Evolutionary conservation across 345 rosid species (phyloP).

Genomic region (Melastoma malabathricum): DNA sequence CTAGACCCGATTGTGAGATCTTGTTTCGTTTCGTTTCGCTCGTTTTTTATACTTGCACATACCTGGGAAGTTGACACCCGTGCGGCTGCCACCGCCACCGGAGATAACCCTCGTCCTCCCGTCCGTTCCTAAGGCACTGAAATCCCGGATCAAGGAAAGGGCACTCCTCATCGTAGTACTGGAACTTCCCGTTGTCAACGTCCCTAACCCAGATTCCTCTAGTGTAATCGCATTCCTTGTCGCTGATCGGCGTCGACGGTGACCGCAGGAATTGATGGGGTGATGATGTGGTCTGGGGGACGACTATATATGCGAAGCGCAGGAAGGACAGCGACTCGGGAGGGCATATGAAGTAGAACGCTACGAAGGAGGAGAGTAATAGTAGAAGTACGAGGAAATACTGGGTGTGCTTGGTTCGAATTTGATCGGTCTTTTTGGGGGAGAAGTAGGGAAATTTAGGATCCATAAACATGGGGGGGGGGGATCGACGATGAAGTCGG

Average conservation of each 20-base stretch:
- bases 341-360: slow-evolving; percentile 13
- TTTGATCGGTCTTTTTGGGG: not conserved
- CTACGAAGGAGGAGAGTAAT: slow-evolving; percentile 22
- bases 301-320: slow-evolving; percentile 10
- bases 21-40: not conserved
- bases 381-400: slow-evolving; percentile 14
- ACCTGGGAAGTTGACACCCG: slow-evolving; percentile 72
- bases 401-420: slow-evolving; percentile 3
- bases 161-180: slow-evolving; percentile 43
- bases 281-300: not conserved
- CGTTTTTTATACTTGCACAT: not conserved
- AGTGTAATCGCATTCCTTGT: slow-evolving; percentile 37
- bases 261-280: not conserved
- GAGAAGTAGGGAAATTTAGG: slow-evolving; percentile 6
- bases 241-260: not conserved
- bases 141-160: slow-evolving; percentile 80
- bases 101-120: slow-evolving; percentile 44
- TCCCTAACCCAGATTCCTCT: slow-evolving; percentile 62
- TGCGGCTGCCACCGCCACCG: slow-evolving; percentile 90
- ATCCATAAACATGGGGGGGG: slow-evolving; percentile 20
- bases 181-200: not conserved
- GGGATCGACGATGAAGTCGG: too few relatives aligned
- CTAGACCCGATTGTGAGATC: too few relatives aligned
- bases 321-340: slow-evolving; percentile 6
- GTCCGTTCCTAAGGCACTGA: slow-evolving; percentile 47